phyloP scores from a whole-genome alignment of 352 stramenopile species.

The Peronospora farinosa region DNA sequence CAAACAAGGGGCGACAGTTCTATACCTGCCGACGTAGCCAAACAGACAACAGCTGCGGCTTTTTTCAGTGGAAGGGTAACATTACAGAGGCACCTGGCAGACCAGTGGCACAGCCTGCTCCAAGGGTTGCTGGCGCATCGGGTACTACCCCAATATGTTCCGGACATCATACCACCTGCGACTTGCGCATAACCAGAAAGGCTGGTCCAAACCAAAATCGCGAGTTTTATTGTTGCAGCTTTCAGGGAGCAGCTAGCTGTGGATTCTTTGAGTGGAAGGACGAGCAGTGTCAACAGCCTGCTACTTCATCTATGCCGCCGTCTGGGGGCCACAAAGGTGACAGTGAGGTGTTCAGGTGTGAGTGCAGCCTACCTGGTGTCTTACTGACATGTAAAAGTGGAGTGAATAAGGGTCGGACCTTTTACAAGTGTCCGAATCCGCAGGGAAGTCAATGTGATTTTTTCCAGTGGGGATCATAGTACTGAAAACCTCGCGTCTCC shows the following conservation, averaged over 20 bases:
- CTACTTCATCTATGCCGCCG: constrained; percentile 3
- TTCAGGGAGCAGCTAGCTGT: constrained; percentile 56
- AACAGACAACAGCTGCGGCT: constrained; percentile 59
- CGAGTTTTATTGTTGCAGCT: constrained; percentile 90
- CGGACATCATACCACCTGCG: constrained; percentile 39
- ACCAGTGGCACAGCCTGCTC: neutral
- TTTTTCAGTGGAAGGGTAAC: constrained; percentile 77
- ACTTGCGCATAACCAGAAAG: constrained; percentile 43
- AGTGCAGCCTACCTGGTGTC: constrained; percentile 36
- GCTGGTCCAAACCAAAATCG: constrained; percentile 77
- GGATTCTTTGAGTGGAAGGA: constrained; percentile 89
- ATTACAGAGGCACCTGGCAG: constrained; percentile 2
- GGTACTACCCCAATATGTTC: constrained; percentile 31
- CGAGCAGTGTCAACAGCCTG: constrained; percentile 30
- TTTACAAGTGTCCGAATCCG: constrained; percentile 88
- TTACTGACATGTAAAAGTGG: constrained; percentile 65
- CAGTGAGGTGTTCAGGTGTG: constrained; percentile 27
- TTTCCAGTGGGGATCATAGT: constrained; percentile 86
- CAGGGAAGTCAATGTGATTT: constrained; percentile 84
- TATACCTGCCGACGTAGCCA: constrained; percentile 48
- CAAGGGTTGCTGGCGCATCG: constrained; percentile 4
- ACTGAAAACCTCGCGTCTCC: neutral
- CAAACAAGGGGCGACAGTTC: constrained; percentile 64
- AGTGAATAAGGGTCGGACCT: constrained; percentile 87
- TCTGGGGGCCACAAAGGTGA: neutral